These are phyloP conservation scores for Chytridium lagenaria DNA, from an alignment of 371 early-diverging fungal species.

Conservation along the genomic window DNA sequence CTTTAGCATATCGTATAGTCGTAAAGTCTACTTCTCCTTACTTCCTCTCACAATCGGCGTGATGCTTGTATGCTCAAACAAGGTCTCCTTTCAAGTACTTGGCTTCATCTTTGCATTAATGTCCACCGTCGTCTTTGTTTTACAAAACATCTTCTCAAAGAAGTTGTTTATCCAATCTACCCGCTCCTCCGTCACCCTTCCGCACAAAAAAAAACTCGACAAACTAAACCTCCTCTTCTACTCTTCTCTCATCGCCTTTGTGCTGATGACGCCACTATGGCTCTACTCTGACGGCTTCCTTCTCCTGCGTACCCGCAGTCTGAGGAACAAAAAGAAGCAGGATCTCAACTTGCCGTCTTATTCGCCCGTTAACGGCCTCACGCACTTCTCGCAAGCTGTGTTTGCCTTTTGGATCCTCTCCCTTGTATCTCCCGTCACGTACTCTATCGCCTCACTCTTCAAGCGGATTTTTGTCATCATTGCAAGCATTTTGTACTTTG, in stretches of 20 bases:
- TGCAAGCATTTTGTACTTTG: conserved; percentile 84
- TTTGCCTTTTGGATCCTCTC: conserved; percentile 81
- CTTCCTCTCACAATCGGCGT: conserved; percentile 86
- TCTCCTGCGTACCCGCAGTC: too few species aligned
- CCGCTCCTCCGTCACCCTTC: not conserved
- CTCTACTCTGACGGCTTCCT: conserved; percentile 80
- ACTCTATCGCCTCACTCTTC: conserved; percentile 83
- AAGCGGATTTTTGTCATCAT: conserved; percentile 91
- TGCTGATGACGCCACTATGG: conserved; percentile 83
- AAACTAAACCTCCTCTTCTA: conserved; percentile 85
- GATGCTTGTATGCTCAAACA: conserved; percentile 72
- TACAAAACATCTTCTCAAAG: conserved; percentile 85
- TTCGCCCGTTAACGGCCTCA: conserved; percentile 81
- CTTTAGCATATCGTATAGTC: conserved; percentile 68
- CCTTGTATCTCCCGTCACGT: conserved; percentile 84
- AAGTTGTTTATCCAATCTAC: conserved; percentile 63
- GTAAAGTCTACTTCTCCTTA: conserved; percentile 74
- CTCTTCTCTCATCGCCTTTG: conserved; percentile 70
- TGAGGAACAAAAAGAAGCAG: conserved; percentile 31
- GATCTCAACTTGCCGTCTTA: conserved; percentile 63
- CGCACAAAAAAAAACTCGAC: conserved; percentile 67
- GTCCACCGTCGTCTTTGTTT: conserved; percentile 79
- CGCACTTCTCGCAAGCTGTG: conserved; percentile 80
- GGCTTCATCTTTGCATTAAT: conserved; percentile 76
- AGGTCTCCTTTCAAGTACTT: conserved; percentile 59